Conservation (phyloP, 2,329 filamentous ascomycete species). For the Alternaria consortialis region DNA sequence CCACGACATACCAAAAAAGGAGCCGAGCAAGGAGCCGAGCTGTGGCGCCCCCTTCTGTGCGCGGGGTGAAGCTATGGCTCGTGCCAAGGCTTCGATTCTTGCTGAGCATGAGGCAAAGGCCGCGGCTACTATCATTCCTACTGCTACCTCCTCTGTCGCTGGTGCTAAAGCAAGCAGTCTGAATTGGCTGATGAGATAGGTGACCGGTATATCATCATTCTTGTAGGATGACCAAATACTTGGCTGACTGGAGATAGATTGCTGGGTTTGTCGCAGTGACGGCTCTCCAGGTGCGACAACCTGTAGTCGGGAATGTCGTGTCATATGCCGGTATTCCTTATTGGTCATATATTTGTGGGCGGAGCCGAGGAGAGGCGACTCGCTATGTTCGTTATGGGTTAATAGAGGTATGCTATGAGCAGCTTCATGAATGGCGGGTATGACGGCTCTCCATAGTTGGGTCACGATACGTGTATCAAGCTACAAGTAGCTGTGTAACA, state of each 20-base stretch:
- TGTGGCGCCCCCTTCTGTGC: constrained; percentile 17
- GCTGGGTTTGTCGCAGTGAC: neutral
- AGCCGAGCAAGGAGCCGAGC: neutral
- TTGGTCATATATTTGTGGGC: too few relatives aligned
- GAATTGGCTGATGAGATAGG: neutral
- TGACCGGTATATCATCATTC: neutral
- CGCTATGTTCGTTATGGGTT: too few relatives aligned
- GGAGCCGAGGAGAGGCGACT: neutral
- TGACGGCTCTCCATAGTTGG: neutral
- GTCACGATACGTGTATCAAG: neutral
- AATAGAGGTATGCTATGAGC: neutral
- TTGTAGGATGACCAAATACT: neutral
- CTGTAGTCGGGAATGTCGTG: too few relatives aligned
- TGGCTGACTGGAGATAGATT: neutral
- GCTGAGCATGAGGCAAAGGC: neutral
- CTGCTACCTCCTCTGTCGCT: neutral
- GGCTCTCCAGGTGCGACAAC: neutral
- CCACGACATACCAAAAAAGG: neutral
- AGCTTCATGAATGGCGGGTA: neutral
- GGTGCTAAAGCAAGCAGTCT: neutral
- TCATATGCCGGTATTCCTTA: neutral
- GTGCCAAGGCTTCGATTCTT: neutral
- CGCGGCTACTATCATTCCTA: neutral
- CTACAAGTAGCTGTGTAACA: too few relatives aligned
- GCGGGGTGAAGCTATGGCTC: neutral